These are phyloP conservation scores for Trapa bicornis DNA, from an alignment of 345 rosid species.

Conservation along the genomic window DNA sequence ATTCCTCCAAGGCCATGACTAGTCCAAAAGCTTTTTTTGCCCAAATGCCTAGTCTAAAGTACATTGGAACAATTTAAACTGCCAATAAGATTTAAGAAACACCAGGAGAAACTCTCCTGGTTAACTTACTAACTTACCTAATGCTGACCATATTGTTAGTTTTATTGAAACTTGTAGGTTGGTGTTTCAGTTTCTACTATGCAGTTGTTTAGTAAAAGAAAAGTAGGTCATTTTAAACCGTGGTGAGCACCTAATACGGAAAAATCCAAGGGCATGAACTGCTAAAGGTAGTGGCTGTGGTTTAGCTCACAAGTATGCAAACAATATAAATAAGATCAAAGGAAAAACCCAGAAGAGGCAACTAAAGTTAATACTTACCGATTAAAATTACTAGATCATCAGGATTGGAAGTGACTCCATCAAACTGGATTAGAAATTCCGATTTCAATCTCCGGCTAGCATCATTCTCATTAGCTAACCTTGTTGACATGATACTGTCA, in stretches of 20 bases:
- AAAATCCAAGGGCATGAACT: background rate
- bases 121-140: background rate
- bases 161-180: background rate
- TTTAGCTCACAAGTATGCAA: background rate
- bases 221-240: background rate
- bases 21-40: background rate
- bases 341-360: slow-evolving; percentile 2
- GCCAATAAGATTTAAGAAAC: background rate
- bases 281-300: background rate
- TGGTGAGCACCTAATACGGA: background rate
- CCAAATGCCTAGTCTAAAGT: background rate
- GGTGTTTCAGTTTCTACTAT: background rate
- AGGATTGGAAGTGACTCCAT: slow-evolving; percentile 81
- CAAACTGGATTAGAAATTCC: slow-evolving; percentile 89
- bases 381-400: slow-evolving; percentile 78
- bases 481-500: slow-evolving; percentile 88
- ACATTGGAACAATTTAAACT: background rate
- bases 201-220: background rate
- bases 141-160: background rate
- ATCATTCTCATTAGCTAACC: slow-evolving; percentile 77
- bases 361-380: slow-evolving; percentile 34
- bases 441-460: slow-evolving; percentile 90
- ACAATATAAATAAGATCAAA: background rate
- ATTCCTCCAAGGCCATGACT: background rate
- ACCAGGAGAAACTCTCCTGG: background rate